These are phyloP conservation scores for Aspergillus neotritici DNA, from an alignment of 2,329 filamentous ascomycete genomes.

Conservation along the genomic window DNA sequence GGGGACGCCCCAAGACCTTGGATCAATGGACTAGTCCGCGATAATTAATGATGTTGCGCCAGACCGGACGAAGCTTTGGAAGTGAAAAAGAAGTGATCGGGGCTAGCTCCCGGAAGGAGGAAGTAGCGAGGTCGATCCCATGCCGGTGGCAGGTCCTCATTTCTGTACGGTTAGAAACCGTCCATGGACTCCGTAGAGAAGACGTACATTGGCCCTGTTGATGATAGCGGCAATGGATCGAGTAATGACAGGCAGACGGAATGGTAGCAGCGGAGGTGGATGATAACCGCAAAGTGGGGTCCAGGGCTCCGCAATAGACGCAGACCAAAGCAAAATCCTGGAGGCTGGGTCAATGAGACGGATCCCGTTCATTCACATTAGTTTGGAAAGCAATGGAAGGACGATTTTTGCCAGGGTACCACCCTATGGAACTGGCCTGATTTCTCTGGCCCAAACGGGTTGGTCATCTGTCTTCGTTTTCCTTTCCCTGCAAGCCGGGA, in stretches of 20 bases:
- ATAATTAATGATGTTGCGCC: too few species aligned
- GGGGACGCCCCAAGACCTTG: constrained; percentile 18
- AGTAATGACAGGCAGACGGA: constrained; percentile 19
- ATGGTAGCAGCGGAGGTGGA: constrained; percentile 12
- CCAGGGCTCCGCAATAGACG: constrained; percentile 16
- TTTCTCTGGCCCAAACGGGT: constrained; percentile 3
- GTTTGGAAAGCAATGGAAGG: constrained; percentile 10
- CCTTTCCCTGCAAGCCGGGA: too few species aligned
- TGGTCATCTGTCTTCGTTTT: neutral
- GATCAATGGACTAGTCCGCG: constrained; percentile 13
- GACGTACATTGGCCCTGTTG: constrained; percentile 18
- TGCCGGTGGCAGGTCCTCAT: constrained; percentile 10
- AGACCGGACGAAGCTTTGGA: constrained; percentile 1
- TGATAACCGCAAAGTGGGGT: constrained; percentile 23
- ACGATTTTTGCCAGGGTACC: constrained; percentile 9
- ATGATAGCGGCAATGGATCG: constrained; percentile 18
- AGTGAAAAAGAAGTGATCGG: constrained; percentile 11
- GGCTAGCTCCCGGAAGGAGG: constrained; percentile 13
- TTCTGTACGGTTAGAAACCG: constrained; percentile 1
- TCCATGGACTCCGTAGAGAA: constrained; percentile 11
- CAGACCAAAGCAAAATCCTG: constrained; percentile 19
- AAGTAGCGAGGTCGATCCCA: constrained; percentile 18
- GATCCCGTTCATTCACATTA: constrained; percentile 6
- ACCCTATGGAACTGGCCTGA: neutral
- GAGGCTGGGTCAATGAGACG: constrained; percentile 15